Conservation (phyloP, 306 rosid species). For the Ceratonia siliqua region DNA sequence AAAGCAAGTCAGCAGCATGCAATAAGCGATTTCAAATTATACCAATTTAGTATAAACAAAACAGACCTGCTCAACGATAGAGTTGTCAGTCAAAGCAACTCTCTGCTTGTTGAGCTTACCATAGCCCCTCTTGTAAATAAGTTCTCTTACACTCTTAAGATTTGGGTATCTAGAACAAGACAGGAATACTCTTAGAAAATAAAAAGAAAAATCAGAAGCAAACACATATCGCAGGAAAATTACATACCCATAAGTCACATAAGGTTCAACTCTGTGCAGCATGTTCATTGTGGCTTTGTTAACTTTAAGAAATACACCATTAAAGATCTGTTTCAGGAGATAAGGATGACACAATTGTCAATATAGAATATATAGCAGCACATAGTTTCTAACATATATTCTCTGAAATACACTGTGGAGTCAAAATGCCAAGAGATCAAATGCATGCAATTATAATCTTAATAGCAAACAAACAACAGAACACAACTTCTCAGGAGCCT, state of each 20-base stretch:
- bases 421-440: not conserved
- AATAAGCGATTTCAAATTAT: not conserved
- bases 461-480: not conserved
- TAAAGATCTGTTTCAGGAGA: slow-evolving; percentile 62
- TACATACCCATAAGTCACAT: slow-evolving; percentile 79
- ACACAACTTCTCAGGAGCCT: not conserved
- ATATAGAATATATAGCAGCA: not conserved
- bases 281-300: slow-evolving; percentile 90
- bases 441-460: not conserved
- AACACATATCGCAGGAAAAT: not conserved
- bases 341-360: not conserved
- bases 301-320: slow-evolving; percentile 87
- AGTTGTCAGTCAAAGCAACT: slow-evolving; percentile 70
- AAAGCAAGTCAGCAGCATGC: slow-evolving; percentile 17
- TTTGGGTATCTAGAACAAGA: slow-evolving; percentile 62
- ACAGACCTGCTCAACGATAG: slow-evolving; percentile 70
- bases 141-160: slow-evolving; percentile 82
- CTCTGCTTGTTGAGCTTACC: slow-evolving; percentile 81
- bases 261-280: slow-evolving; percentile 92
- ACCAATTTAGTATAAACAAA: not conserved
- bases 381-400: too few species aligned
- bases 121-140: slow-evolving; percentile 80
- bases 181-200: not conserved
- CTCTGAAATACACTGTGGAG: not conserved
- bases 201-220: not conserved